Conservation (phyloP, 73 alveolate species). For the Paramecium tetraurelia region DNA sequence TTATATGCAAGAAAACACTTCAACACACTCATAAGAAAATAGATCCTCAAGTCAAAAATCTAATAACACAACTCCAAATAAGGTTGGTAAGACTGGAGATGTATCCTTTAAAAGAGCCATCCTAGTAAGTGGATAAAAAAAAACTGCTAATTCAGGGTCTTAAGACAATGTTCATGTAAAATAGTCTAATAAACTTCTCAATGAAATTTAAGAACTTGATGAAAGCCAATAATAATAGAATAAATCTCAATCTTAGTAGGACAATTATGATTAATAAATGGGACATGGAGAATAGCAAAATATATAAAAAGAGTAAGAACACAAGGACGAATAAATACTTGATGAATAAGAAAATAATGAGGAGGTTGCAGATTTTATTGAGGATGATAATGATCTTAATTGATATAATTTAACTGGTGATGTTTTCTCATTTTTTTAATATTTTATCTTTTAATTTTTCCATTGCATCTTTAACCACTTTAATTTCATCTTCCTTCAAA, state of each 20-base stretch:
- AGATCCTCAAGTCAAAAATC: slow-evolving; percentile 32
- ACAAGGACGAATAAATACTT: background rate
- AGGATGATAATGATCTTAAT: background rate
- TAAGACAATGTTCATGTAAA: background rate
- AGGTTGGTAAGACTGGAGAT: background rate
- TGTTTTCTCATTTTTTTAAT: too few species aligned
- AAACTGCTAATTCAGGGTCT: background rate
- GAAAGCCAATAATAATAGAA: background rate
- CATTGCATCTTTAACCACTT: too few species aligned
- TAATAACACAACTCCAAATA: background rate
- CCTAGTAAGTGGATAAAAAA: background rate
- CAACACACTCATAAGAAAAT: background rate
- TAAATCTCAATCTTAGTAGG: background rate
- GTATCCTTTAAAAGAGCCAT: background rate
- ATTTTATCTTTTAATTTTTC: too few species aligned
- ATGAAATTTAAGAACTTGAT: background rate
- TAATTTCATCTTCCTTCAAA: too few species aligned
- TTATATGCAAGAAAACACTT: background rate
- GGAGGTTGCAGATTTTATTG: background rate
- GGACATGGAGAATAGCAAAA: background rate
- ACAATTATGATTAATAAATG: background rate
- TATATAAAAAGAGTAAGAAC: background rate
- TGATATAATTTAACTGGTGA: background rate
- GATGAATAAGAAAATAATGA: background rate
- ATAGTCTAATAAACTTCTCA: background rate